Percentiles rank a stretch among this genome's conserved stretches.
Evolutionary conservation across 192 early-diverging fungal genomes (phyloP).

Genomic region (Martensiomyces pterosporus): DNA sequence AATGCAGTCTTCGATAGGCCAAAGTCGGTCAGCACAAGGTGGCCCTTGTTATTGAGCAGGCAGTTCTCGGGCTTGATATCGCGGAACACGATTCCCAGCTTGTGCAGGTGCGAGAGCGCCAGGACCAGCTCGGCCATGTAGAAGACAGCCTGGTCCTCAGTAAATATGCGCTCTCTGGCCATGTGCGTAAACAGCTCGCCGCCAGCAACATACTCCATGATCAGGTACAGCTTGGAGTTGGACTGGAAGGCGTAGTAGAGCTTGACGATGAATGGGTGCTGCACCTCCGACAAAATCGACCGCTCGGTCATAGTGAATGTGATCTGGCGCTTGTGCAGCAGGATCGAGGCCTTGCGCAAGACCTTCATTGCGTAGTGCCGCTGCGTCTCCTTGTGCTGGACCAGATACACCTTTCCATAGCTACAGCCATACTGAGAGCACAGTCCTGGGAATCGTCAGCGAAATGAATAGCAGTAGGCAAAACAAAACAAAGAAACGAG

Average conservation of each 20-base stretch:
- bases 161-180: slow-evolving; percentile 54
- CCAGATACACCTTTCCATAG: slow-evolving; percentile 84
- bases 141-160: slow-evolving; percentile 82
- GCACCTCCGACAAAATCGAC: slow-evolving; percentile 77
- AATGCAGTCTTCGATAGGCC: slow-evolving; percentile 76
- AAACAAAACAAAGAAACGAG: too few relatives aligned
- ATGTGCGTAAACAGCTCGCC: slow-evolving; percentile 94
- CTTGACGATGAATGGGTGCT: slow-evolving; percentile 91
- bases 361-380: slow-evolving; percentile 89
- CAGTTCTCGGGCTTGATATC: slow-evolving; percentile 77
- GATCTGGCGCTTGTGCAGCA: slow-evolving; percentile 75
- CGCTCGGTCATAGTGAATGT: slow-evolving; percentile 85
- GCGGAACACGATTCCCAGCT: slow-evolving; percentile 84
- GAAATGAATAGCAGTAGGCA: too few relatives aligned
- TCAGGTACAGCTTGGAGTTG: slow-evolving; percentile 76
- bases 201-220: slow-evolving; percentile 86
- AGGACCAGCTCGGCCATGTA: slow-evolving; percentile 85
- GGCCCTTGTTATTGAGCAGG: slow-evolving; percentile 68
- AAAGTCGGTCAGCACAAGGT: slow-evolving; percentile 90
- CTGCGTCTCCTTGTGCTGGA: slow-evolving; percentile 60
- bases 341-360: slow-evolving; percentile 80
- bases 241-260: slow-evolving; percentile 93
- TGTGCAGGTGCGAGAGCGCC: slow-evolving; percentile 84
- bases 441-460: too few relatives aligned
- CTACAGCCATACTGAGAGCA: too few relatives aligned